A percentile compares a stretch with the other conserved stretches of the same genome.
These are phyloP conservation scores for Hygrophoropsis aurantiaca DNA, from an alignment of 768 basidiomycete genomes.

Conservation along the genomic window DNA sequence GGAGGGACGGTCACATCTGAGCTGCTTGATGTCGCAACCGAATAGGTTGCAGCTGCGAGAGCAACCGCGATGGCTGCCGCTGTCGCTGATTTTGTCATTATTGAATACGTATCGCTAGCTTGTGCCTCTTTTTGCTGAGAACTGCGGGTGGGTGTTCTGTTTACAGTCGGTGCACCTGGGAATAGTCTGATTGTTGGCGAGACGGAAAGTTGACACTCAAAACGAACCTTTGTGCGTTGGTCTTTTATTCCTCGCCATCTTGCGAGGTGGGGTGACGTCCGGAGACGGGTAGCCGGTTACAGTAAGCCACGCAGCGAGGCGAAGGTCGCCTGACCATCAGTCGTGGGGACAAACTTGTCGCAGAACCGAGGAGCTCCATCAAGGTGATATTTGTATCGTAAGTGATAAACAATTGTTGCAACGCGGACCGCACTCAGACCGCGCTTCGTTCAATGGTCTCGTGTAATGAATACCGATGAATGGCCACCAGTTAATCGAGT, in stretches of 20 bases:
- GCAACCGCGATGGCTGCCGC: constrained; percentile 1
- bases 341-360: constrained; percentile 4
- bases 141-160: neutral
- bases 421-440: no score
- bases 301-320: neutral
- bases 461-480: no score
- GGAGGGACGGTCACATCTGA: constrained; percentile 9
- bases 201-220: neutral
- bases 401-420: no score
- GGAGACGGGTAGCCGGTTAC: constrained; percentile 2
- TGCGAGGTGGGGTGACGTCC: neutral
- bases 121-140: neutral
- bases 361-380: neutral
- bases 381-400: neutral
- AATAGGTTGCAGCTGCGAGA: neutral
- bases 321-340: constrained; percentile 7
- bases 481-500: no score
- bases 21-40: neutral
- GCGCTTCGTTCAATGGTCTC: no score
- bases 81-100: constrained; percentile 4
- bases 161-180: neutral
- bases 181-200: neutral
- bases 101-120: neutral
- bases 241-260: constrained; percentile 5
- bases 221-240: neutral